Percentiles rank a stretch among this genome's conserved stretches.
Conservation (phyloP, 257 asterid species). For the Oldenlandia corymbosa region DNA sequence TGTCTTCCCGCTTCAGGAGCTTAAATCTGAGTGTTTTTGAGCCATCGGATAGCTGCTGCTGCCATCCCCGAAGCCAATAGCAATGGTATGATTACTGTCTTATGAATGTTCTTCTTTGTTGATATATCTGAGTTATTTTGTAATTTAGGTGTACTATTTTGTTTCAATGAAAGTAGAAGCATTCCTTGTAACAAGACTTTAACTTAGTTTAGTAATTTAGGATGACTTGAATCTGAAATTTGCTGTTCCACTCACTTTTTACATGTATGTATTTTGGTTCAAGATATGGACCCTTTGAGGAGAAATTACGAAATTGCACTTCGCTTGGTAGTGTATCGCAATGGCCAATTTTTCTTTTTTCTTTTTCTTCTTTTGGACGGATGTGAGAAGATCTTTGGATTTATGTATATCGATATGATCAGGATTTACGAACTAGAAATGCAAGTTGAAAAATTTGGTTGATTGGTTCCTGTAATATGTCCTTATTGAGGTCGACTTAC, state of each 20-base stretch:
- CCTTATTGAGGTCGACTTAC: not conserved
- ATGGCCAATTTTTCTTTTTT: not conserved
- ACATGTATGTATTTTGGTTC: not conserved
- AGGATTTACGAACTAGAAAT: not conserved
- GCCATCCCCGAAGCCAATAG: constrained; percentile 8
- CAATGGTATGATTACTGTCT: constrained; percentile 14
- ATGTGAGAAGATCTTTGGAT: not conserved
- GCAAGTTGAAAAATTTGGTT: not conserved
- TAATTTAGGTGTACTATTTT: not conserved
- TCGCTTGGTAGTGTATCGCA: not conserved
- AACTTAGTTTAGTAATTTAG: not conserved
- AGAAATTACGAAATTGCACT: not conserved
- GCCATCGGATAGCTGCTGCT: not conserved
- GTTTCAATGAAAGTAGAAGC: not conserved
- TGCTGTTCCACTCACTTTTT: not conserved
- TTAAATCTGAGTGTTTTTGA: constrained; percentile 6
- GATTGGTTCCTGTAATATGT: not conserved
- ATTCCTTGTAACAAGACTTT: not conserved
- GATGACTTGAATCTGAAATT: not conserved
- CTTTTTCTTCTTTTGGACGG: not conserved
- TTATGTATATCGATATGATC: not conserved
- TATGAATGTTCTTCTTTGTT: not conserved
- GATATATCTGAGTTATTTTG: not conserved
- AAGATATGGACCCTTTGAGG: not conserved
- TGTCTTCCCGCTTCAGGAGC: constrained; percentile 16